Percentiles rank a stretch among this genome's conserved stretches.
Conservation (phyloP, 2,329 filamentous ascomycete species). For the Amphichorda felina region DNA sequence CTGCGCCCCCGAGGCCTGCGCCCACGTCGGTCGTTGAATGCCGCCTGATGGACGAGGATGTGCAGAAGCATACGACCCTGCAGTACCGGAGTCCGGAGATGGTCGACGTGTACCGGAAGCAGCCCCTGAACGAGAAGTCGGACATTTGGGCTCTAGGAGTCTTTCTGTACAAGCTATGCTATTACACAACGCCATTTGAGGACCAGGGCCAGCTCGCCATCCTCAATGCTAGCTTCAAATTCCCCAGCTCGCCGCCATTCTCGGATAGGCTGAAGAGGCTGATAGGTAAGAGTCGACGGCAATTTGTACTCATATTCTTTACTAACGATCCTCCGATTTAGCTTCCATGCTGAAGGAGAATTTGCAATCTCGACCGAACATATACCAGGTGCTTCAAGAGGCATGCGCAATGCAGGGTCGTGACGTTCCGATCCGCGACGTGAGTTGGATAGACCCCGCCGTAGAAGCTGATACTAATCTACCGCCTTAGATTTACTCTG, state of each 20-base stretch:
- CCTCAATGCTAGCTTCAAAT: slow-evolving; percentile 88
- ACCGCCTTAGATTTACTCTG: slow-evolving; percentile 54
- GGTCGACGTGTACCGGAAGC: slow-evolving; percentile 95
- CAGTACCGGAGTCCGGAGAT: slow-evolving; percentile 98
- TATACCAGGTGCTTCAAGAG: slow-evolving; percentile 85
- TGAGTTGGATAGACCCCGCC: slow-evolving; percentile 30
- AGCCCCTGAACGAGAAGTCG: slow-evolving; percentile 95
- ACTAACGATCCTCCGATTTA: slow-evolving; percentile 22
- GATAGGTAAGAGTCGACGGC: slow-evolving; percentile 48
- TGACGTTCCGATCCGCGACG: slow-evolving; percentile 79
- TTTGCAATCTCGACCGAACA: slow-evolving; percentile 69
- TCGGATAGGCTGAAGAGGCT: slow-evolving; percentile 82
- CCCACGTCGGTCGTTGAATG: slow-evolving; percentile 83
- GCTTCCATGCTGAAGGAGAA: slow-evolving; percentile 85
- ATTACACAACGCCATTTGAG: slow-evolving; percentile 98
- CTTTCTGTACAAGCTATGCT: slow-evolving; percentile 93
- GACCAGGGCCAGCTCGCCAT: slow-evolving; percentile 97
- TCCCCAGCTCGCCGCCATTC: slow-evolving; percentile 77
- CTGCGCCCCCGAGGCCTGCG: slow-evolving; percentile 71
- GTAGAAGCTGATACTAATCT: not conserved
- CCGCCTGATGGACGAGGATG: slow-evolving; percentile 86
- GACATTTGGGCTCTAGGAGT: slow-evolving; percentile 98
- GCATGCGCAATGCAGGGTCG: slow-evolving; percentile 81
- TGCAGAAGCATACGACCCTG: slow-evolving; percentile 92
- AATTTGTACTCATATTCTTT: not conserved